Conservation (phyloP, 2,329 filamentous ascomycete species). For the Calonectria montana region DNA sequence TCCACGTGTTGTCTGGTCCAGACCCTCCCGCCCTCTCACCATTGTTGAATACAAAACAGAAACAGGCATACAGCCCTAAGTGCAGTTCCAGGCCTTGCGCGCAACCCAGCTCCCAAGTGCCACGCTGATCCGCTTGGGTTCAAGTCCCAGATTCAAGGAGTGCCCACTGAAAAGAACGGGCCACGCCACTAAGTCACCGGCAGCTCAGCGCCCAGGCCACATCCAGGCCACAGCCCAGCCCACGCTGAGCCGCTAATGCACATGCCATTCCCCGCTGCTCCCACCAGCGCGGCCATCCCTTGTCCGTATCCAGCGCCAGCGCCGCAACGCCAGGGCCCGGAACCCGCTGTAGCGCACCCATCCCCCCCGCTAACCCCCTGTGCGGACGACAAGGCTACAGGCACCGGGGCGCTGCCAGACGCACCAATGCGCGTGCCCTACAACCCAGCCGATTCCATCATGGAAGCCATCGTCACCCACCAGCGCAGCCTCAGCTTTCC, state of each 20-base stretch:
- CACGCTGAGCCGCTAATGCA: conserved; percentile 10
- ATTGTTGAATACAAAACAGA: background rate
- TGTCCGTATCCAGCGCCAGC: background rate
- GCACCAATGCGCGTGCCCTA: conserved; percentile 2
- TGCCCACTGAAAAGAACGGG: background rate
- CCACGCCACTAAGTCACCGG: background rate
- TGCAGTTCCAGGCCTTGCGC: background rate
- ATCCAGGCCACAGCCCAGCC: background rate
- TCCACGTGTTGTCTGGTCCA: background rate
- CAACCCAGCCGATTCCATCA: conserved; percentile 28
- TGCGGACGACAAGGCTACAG: background rate
- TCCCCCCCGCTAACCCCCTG: conserved; percentile 4
- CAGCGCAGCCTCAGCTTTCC: conserved; percentile 41
- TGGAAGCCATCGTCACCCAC: conserved; percentile 35
- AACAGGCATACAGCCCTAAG: background rate
- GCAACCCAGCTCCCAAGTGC: background rate
- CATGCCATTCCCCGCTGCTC: conserved; percentile 12
- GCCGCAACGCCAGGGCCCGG: background rate
- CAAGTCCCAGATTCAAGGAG: background rate
- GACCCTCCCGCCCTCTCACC: background rate
- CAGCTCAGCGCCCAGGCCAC: background rate
- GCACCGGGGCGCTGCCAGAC: background rate
- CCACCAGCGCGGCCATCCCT: conserved; percentile 7
- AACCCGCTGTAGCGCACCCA: background rate
- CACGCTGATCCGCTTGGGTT: background rate